Evolutionary conservation across 345 rosid genomes (phyloP), one percentile per base, ranked within the genome.

Genomic region (Triadica sebifera): DNA sequence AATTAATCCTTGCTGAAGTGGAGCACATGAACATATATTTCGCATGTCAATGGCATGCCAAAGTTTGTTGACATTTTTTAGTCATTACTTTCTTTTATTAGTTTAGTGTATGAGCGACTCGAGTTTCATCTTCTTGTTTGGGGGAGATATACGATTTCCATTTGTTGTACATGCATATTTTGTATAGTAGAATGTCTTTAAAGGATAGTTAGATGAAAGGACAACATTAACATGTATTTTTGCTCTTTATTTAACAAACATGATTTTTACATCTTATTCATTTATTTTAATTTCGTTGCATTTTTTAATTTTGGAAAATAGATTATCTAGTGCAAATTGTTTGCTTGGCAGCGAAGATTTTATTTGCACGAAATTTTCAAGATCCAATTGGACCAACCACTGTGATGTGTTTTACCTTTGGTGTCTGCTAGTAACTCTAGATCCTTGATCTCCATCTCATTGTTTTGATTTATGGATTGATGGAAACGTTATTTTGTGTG

Each of bases 401-500:
- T 2, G 55, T 52, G 25, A 39, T 65, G 24, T 73, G 65, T 12
- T 41, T 46, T 56, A 2, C 58, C 47, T 47, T 73, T 38, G 51
- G 63, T 49, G 34, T 29, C 39, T 65, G 12, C 53, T 46, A 6
- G 45, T 39, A 65, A 65, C 46, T 22, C 4, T 59, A 37, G 71
- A 12, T 52, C 43, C 38, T 38, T 29, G 34, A 29, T 29, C 34
- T 29, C 34, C 34, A 29, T 29, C 34, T 29, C 2, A 29, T 29
- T 1, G 5, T 63, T n/a, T 52, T 19, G 49, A 46, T 52, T 10
- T 19, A 5, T 74, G 37, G 3, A 53, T 19, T 20, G 37, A 62
- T 8, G 3, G 43, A 60, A 69, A 73, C 24, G 12, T 66, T 64
- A 63, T 8, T 39, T 76, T 51, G 63, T 63, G 67, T 70, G 75